Conservation (phyloP, 805 yeast species). For the Candida hungchunana region DNA sequence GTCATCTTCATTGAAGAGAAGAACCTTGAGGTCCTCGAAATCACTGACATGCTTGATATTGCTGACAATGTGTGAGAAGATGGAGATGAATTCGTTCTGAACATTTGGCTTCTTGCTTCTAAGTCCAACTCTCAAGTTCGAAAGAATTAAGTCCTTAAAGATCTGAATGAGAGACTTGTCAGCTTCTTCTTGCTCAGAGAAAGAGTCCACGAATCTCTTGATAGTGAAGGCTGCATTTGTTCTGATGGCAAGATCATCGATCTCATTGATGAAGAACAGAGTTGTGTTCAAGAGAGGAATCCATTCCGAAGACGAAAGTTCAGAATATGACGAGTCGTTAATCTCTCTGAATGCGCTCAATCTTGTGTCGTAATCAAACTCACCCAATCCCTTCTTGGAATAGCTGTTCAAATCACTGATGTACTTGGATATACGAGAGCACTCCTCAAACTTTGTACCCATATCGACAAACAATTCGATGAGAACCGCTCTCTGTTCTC, state of each 20-base stretch:
- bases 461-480: conserved; percentile 57
- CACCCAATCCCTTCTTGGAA: conserved; percentile 56
- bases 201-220: conserved; percentile 56
- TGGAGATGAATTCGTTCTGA: conserved; percentile 65
- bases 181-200: conserved; percentile 22
- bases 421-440: conserved; percentile 45
- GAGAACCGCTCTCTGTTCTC: conserved; percentile 56
- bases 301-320: conserved; percentile 62
- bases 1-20: conserved; percentile 64
- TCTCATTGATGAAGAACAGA: conserved; percentile 69
- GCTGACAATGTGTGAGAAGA: conserved; percentile 60
- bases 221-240: conserved; percentile 67
- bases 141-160: conserved; percentile 54
- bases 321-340: conserved; percentile 48
- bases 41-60: conserved; percentile 42
- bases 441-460: conserved; percentile 45
- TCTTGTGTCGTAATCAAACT: conserved; percentile 75
- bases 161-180: conserved; percentile 32
- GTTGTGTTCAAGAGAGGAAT: conserved; percentile 65
- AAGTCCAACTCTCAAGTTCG: conserved; percentile 63
- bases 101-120: conserved; percentile 55
- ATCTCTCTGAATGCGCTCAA: conserved; percentile 61
- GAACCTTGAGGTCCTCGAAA: conserved; percentile 59
- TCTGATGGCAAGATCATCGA: conserved; percentile 75
- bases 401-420: conserved; percentile 67